phyloP scores from a whole-genome alignment of 2,329 filamentous ascomycete genomes.

The Podosphaera leucotricha region DNA sequence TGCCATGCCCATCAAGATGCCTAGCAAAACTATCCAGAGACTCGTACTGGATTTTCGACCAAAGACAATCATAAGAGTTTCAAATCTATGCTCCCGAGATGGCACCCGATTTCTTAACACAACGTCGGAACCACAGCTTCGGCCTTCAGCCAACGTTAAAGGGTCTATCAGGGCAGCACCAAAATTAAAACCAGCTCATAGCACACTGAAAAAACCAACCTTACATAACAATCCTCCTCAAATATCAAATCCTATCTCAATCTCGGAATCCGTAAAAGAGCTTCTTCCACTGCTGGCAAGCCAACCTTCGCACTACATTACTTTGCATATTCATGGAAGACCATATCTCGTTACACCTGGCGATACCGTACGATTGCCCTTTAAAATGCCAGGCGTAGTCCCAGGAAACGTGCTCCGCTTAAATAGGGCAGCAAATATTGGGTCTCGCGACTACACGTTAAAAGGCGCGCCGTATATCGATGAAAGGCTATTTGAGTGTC shows the following conservation, averaged over 20 bases:
- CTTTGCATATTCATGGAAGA: conserved; percentile 53
- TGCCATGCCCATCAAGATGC: neutral
- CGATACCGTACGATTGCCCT: conserved; percentile 54
- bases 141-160: neutral
- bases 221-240: neutral
- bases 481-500: conserved; percentile 61
- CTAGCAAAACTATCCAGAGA: neutral
- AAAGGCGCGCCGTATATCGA: conserved; percentile 66
- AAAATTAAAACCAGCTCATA: neutral
- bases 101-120: neutral
- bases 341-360: conserved; percentile 61
- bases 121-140: neutral
- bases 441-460: conserved; percentile 75
- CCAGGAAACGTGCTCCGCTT: conserved; percentile 73
- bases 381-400: conserved; percentile 50
- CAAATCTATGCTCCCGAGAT: neutral
- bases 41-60: neutral
- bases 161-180: neutral
- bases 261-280: conserved; percentile 31
- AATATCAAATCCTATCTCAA: neutral
- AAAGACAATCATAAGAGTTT: neutral
- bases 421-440: conserved; percentile 61
- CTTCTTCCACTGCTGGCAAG: conserved; percentile 49
- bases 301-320: conserved; percentile 57
- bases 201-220: neutral